phyloP scores from a whole-genome alignment of 2,329 filamentous ascomycete species.

The Amylocarpus encephaloides region DNA sequence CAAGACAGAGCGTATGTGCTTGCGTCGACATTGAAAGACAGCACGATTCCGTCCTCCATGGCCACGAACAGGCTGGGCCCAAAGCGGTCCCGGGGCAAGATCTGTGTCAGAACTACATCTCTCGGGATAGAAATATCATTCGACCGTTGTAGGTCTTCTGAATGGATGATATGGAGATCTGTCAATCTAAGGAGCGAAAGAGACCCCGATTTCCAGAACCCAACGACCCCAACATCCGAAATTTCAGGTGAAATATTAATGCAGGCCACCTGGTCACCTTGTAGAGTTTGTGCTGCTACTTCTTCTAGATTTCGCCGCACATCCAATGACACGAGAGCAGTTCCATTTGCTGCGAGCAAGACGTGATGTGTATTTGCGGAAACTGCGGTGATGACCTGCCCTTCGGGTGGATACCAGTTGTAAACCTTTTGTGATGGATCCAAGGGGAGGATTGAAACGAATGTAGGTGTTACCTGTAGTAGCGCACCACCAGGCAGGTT shows the following conservation, averaged over 20 bases:
- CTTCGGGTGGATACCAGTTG: constrained; percentile 49
- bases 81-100: constrained; percentile 54
- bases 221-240: constrained; percentile 65
- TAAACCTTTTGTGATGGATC: constrained; percentile 49
- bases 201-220: constrained; percentile 80
- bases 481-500: constrained; percentile 59
- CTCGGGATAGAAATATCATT: constrained; percentile 75
- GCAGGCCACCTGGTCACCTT: constrained; percentile 76
- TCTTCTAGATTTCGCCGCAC: constrained; percentile 52
- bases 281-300: constrained; percentile 53
- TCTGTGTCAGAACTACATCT: constrained; percentile 70
- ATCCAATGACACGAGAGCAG: constrained; percentile 62
- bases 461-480: constrained; percentile 68
- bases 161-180: constrained; percentile 59
- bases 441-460: constrained; percentile 56
- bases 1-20: constrained; percentile 57
- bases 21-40: constrained; percentile 69
- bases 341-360: constrained; percentile 70
- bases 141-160: constrained; percentile 53
- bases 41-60: constrained; percentile 85
- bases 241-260: constrained; percentile 65
- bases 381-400: constrained; percentile 65
- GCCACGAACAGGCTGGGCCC: constrained; percentile 78
- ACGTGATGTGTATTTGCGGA: constrained; percentile 66
- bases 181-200: constrained; percentile 67